Percentiles rank a stretch among this genome's conserved stretches.
Evolutionary conservation across 2,329 filamentous ascomycete species (phyloP).

Genomic region (Grosmannia huntii): DNA sequence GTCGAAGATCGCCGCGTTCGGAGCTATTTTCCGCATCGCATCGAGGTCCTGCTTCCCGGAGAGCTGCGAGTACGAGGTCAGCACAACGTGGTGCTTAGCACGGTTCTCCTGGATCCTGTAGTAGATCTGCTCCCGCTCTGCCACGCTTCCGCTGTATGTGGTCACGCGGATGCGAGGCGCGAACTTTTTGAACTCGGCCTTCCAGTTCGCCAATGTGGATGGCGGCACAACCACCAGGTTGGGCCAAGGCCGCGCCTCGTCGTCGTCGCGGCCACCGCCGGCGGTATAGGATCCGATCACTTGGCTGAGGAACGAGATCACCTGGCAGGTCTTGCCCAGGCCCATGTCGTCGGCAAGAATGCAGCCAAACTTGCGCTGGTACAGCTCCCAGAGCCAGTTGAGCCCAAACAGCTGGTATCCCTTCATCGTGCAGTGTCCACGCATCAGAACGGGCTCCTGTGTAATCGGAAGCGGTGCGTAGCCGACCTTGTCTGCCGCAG

Average conservation of each 20-base stretch:
- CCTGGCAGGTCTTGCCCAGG: constrained; percentile 89
- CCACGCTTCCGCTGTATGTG: constrained; percentile 54
- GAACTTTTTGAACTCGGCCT: constrained; percentile 78
- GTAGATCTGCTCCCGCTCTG: constrained; percentile 54
- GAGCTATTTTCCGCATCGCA: constrained; percentile 33
- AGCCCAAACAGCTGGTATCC: constrained; percentile 89
- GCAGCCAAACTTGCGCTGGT: constrained; percentile 65
- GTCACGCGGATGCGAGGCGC: constrained; percentile 65
- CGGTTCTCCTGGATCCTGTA: constrained; percentile 51
- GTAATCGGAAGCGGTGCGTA: constrained; percentile 30
- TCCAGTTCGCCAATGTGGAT: constrained; percentile 93
- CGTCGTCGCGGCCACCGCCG: constrained; percentile 8
- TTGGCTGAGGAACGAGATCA: constrained; percentile 82
- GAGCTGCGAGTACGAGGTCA: constrained; percentile 49
- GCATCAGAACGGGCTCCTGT: constrained; percentile 66
- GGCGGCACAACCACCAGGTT: constrained; percentile 82
- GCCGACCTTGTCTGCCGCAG: constrained; percentile 11
- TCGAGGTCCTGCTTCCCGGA: constrained; percentile 35
- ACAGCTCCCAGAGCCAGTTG: constrained; percentile 85
- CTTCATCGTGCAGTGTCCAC: constrained; percentile 64
- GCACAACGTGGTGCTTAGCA: constrained; percentile 48
- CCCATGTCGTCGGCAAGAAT: constrained; percentile 98
- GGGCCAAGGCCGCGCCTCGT: constrained; percentile 43
- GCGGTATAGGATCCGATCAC: constrained; percentile 50
- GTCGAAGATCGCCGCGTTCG: constrained; percentile 63